Evolutionary conservation across 257 asterid species (phyloP), one percentile per base, ranked within the genome.

Genomic region (Agastache rugosa): DNA sequence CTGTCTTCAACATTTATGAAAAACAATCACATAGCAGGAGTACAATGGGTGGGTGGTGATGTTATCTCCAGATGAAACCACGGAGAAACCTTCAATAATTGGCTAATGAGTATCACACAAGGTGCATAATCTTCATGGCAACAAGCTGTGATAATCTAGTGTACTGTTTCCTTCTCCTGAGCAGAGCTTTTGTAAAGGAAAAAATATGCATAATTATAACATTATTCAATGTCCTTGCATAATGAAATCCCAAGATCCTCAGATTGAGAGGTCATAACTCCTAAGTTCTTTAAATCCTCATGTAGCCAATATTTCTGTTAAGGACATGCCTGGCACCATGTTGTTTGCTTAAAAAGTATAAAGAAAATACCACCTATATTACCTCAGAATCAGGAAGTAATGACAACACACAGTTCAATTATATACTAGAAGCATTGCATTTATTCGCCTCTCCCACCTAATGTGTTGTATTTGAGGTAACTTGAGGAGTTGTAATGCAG

Each of bases 11-110:
- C 17, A 64, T 39, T 73, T 45, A 51, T 5, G 72, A 67, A 31
- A 65, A 67, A 72, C 69, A 44, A 65, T 65, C 75, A 16, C 50
- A 51, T 37, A 70, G 25, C 48, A 56, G 65, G 44, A 37, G 67
- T 12, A 31, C 15, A 25, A 29, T 69, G 77, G 48, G 41, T 31
- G 45, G 48, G 67, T 51, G 59, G 42, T 17, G 71, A 63, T 22
- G 16, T 63, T 20, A 51, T 12, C 2, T 39, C 44, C 44, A 61
- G 62, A 64, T 60, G 58, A 67, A 73, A 73, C 39, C 25, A 42
- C 3, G 5, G 23, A 45, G 39, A 63, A 25, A 35, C 29, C 23
- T 77, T n/a, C 3, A 16, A 56, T 55, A 67, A 39, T 51, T 5
- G 9, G 27, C 19, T 61, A 64, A 54, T 25, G 59, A 54, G 51